phyloP scores from a whole-genome alignment of 2,329 filamentous ascomycete genomes.

The Trichoderma semiorbis region DNA sequence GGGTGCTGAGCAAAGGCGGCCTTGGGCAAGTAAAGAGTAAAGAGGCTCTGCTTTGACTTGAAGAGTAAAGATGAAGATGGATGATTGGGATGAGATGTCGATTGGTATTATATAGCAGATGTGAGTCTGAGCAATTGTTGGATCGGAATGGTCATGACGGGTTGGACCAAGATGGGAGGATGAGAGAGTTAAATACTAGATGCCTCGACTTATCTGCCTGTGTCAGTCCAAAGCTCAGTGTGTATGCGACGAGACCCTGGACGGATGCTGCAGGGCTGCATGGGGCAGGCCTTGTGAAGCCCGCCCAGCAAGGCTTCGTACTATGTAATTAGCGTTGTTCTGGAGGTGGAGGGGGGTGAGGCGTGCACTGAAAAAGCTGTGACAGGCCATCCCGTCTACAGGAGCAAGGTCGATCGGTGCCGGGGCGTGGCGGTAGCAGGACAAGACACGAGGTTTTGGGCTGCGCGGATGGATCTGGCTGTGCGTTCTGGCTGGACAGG shows the following conservation, averaged over 20 bases:
- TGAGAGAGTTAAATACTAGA: constrained; percentile 18
- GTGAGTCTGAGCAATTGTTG: constrained; percentile 12
- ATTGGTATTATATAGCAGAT: constrained; percentile 13
- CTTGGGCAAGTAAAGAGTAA: background rate
- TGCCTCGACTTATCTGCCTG: constrained; percentile 16
- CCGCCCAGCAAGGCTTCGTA: constrained; percentile 19
- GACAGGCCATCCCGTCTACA: constrained; percentile 17
- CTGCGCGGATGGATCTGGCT: constrained; percentile 15
- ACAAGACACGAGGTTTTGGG: background rate
- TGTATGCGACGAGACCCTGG: constrained; percentile 16
- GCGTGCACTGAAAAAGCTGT: background rate
- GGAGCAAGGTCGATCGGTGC: constrained; percentile 12
- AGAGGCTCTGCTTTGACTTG: background rate
- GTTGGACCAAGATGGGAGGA: constrained; percentile 16
- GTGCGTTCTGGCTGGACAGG: constrained; percentile 7
- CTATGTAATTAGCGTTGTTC: constrained; percentile 17
- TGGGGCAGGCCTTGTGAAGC: constrained; percentile 11
- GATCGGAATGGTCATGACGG: constrained; percentile 11
- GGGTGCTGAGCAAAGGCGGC: constrained; percentile 8
- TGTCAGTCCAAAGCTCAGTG: constrained; percentile 12
- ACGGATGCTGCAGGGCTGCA: constrained; percentile 19
- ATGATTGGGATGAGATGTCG: constrained; percentile 12
- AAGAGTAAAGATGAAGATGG: background rate
- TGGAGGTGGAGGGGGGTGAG: background rate
- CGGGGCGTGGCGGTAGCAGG: background rate